Conservation (phyloP, 768 basidiomycete species). For the Trametes cinnabarina region DNA sequence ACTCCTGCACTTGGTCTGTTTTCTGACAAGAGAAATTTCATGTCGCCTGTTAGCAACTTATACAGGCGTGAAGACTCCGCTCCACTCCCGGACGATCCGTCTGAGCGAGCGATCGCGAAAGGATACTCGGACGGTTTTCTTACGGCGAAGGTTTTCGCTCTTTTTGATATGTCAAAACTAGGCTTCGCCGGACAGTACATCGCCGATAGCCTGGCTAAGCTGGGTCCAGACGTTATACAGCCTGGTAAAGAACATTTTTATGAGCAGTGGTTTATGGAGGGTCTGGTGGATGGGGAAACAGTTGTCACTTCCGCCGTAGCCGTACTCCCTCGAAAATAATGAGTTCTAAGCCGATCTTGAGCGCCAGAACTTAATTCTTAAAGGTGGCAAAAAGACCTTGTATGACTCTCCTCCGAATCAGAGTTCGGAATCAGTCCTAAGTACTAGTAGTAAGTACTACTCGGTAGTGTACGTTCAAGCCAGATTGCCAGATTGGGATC, state of each 20-base stretch:
- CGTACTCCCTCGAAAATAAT: no score
- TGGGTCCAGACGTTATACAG: conserved; percentile 36
- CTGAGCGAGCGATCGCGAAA: conserved; percentile 30
- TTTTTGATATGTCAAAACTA: conserved; percentile 45
- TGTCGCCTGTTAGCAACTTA: no score
- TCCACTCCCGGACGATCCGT: conserved; percentile 6
- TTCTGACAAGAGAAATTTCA: no score
- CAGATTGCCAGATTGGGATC: no score
- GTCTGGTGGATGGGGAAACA: conserved; percentile 46
- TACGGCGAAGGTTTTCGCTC: conserved; percentile 55
- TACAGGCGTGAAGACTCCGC: not conserved
- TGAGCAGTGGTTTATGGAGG: conserved; percentile 44
- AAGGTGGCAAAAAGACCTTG: no score
- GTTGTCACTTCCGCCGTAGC: conserved; percentile 7
- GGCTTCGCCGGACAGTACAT: conserved; percentile 65
- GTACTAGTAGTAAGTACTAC: no score
- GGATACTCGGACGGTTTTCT: conserved; percentile 63
- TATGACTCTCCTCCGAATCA: no score
- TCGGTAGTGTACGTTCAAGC: no score
- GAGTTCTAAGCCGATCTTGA: no score
- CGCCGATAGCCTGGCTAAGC: conserved; percentile 40
- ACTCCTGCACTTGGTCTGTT: not conserved
- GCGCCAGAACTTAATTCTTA: no score
- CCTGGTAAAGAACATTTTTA: conserved; percentile 45
- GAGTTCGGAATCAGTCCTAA: no score